Conservation (phyloP, 2,329 filamentous ascomycete species). For the Aspergillus quadrilineatus region DNA sequence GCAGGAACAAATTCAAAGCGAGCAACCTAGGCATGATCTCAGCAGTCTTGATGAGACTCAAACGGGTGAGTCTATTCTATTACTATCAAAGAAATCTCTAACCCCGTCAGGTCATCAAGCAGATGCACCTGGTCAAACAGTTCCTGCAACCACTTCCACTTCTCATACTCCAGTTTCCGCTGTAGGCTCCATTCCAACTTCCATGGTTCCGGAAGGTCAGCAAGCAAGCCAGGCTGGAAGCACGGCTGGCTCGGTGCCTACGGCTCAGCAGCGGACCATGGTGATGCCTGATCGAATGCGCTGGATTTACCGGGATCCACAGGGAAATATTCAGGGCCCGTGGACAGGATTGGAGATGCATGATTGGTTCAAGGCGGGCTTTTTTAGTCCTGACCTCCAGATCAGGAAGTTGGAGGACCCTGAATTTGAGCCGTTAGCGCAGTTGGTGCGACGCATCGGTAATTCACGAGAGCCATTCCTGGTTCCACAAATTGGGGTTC, state of each 20-base stretch:
- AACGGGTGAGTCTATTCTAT: slow-evolving; percentile 50
- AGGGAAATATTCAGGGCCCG: slow-evolving; percentile 86
- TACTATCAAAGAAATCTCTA: neutral
- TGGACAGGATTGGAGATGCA: slow-evolving; percentile 99
- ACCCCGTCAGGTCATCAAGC: slow-evolving; percentile 45
- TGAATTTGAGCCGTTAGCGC: slow-evolving; percentile 92
- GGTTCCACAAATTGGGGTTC: slow-evolving; percentile 93
- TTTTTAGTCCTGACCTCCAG: slow-evolving; percentile 90
- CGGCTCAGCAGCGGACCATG: slow-evolving; percentile 78
- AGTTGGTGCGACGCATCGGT: slow-evolving; percentile 91
- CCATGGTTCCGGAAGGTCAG: slow-evolving; percentile 31
- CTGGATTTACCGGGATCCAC: slow-evolving; percentile 96
- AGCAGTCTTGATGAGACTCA: slow-evolving; percentile 59
- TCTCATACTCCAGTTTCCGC: slow-evolving; percentile 40
- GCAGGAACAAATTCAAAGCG: slow-evolving; percentile 82
- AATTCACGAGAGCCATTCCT: slow-evolving; percentile 97
- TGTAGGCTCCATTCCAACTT: slow-evolving; percentile 33
- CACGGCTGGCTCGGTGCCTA: slow-evolving; percentile 62
- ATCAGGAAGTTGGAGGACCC: slow-evolving; percentile 93
- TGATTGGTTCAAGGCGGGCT: slow-evolving; percentile 98
- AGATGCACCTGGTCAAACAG: slow-evolving; percentile 29
- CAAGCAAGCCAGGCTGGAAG: slow-evolving; percentile 37
- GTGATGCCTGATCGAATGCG: slow-evolving; percentile 99
- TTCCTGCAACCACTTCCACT: slow-evolving; percentile 31
- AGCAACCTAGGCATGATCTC: slow-evolving; percentile 60